A percentile compares a stretch with the other conserved stretches of the same genome.
phyloP scores from a whole-genome alignment of 1,139 yeast species.

The Pichia sp. region DNA sequence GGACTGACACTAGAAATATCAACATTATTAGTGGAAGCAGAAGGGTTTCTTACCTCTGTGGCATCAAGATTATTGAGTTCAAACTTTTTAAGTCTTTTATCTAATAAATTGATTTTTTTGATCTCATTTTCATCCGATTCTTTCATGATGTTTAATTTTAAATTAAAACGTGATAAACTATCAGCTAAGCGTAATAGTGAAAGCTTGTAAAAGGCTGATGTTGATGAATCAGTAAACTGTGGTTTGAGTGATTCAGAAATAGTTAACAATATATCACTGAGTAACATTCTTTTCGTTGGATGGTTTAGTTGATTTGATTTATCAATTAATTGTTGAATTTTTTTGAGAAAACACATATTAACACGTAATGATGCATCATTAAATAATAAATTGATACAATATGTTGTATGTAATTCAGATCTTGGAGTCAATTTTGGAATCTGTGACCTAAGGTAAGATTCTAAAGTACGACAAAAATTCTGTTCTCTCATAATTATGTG shows the following conservation, averaged over 20 bases:
- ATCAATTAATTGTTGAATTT: not conserved
- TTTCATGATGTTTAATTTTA: not conserved
- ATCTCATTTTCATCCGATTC: not conserved
- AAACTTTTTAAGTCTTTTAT: not conserved
- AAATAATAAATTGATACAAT: conserved; percentile 3
- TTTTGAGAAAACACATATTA: not conserved
- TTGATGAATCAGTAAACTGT: not conserved
- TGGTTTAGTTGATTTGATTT: not conserved
- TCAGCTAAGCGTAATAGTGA: conserved; percentile 3
- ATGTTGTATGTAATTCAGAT: not conserved
- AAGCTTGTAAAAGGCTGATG: conserved; percentile 3
- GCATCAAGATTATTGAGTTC: not conserved
- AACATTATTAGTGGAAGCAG: not conserved
- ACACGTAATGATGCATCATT: conserved; percentile 5
- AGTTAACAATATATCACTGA: not conserved
- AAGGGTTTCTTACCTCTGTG: not conserved
- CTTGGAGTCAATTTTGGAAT: not conserved
- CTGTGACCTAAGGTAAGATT: conserved; percentile 1
- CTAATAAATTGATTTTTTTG: conserved; percentile 1
- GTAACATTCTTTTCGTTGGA: not conserved
- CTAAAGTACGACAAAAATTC: conserved; percentile 3
- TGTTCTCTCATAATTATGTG: conserved; percentile 4
- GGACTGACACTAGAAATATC: not conserved
- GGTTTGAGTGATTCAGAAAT: not conserved
- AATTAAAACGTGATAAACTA: not conserved